Evolutionary conservation across 805 yeast genomes (phyloP).

Genomic region (Wickerhamiella australiensis): DNA sequence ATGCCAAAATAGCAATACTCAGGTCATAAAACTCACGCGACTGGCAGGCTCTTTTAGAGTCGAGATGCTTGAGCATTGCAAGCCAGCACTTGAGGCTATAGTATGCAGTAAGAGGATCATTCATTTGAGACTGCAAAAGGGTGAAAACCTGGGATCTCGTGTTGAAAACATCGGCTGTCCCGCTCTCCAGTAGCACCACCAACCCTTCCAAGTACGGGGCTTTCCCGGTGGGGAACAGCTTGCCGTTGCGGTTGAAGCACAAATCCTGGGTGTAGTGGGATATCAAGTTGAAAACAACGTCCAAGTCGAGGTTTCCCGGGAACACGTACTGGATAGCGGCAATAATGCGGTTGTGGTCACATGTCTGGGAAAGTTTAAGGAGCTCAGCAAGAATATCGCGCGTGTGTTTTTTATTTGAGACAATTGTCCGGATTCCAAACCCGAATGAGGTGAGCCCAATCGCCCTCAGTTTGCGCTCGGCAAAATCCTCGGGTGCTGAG

Average conservation of each 20-base stretch:
- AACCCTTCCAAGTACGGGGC: conserved; percentile 62
- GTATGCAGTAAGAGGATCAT: conserved; percentile 44
- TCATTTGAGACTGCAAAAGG: conserved; percentile 69
- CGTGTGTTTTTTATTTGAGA: conserved; percentile 28
- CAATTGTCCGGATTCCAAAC: conserved; percentile 36
- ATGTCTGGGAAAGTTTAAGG: conserved; percentile 28
- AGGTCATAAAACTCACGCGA: conserved; percentile 62
- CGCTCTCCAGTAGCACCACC: conserved; percentile 46
- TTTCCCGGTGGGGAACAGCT: conserved; percentile 60
- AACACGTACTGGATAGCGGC: not conserved
- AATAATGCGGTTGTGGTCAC: not conserved
- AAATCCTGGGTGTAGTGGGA: conserved; percentile 60
- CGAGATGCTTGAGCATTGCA: conserved; percentile 45
- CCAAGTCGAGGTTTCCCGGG: not conserved
- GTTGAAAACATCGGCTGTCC: conserved; percentile 44
- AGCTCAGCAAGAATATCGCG: conserved; percentile 29
- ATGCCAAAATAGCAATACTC: conserved; percentile 58
- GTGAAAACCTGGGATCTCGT: conserved; percentile 79
- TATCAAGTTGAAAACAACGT: conserved; percentile 33
- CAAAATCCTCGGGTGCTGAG: conserved; percentile 1
- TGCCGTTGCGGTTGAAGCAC: conserved; percentile 52
- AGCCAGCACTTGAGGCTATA: conserved; percentile 60
- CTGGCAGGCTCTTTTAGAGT: conserved; percentile 27
- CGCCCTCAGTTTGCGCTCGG: not conserved
- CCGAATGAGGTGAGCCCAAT: not conserved